Base-by-base conservation (phyloP, 75 land plant species). In the Pseudotsuga menziesii region DNA sequence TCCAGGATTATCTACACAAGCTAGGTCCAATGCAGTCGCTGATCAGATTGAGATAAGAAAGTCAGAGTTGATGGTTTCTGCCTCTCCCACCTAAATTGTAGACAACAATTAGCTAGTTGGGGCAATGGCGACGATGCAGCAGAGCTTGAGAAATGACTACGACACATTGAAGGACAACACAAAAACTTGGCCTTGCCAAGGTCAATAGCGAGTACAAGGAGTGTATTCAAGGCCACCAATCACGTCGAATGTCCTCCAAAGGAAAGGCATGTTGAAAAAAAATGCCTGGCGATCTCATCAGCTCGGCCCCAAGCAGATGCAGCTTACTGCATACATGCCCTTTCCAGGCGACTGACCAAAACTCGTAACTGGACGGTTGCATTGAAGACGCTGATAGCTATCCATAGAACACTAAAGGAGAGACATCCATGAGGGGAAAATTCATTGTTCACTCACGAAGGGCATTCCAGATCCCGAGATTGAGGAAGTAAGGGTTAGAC, bases 201-300 rank as follows among this genome's bases (percentile, higher is more conserved):
- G 89, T 94, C 81, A 94, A 94, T 75, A 94, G 92, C 78, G 97
- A 94, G 26, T 92, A 83, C 85, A 92, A 90, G 99, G 99, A 97
- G 66, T 9, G 85, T 97, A 22, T 97, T 97, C n/a, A 97, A 97
- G 83, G 99, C 99, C 3, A 97, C 99, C 14, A 97, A 90, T 77
- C 97, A 97, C 58, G 93, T 86, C 17, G 95, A 97, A 61, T 88
- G 92, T 75, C 98, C 97, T 15, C 97, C 99, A 2, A 97, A 97
- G 78, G 97, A 97, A 79, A 84, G 94, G 27, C 98, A 97, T 81
- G 88, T 97, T 11, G 75, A 92, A 82, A 95, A 80, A 74, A 90
- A 94, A 27, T 92, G 88, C 79, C 67, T 36, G 39, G 39, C 39
- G 39, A 36, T 3, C 39, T 36, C 39, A 36, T 36, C 39, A 36